A percentile compares a stretch with the other conserved stretches of the same genome.
These are phyloP conservation scores for Bruguiera parviflora DNA, from an alignment of 345 rosid species.

Conservation along the genomic window DNA sequence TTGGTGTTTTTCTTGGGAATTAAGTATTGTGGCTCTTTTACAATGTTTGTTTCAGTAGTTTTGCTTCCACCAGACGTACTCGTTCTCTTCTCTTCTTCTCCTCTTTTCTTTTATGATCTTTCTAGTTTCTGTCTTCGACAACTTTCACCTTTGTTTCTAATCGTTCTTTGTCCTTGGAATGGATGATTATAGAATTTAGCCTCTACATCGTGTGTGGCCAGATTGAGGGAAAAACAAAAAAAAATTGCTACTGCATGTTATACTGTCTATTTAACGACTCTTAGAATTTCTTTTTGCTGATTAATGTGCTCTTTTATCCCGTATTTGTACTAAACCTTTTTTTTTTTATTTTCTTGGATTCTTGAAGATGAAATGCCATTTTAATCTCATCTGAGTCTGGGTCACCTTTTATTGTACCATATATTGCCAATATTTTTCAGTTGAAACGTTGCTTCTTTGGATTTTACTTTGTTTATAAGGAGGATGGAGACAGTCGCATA, in stretches of 20 bases:
- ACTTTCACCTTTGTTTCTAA: no score
- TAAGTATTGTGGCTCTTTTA: background rate
- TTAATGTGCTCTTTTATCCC: background rate
- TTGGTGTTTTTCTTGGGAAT: background rate
- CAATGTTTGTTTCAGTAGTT: background rate
- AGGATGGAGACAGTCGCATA: constrained; percentile 39
- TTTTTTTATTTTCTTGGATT: background rate
- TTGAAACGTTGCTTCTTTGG: constrained; percentile 6
- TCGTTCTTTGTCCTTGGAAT: no score
- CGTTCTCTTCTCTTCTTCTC: background rate
- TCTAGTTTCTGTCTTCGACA: no score
- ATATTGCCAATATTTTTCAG: background rate
- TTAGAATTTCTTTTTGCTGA: background rate
- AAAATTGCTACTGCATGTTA: no score
- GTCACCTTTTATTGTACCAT: background rate
- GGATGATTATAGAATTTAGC: no score
- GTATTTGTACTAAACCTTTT: background rate
- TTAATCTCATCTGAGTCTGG: background rate
- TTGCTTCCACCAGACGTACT: background rate
- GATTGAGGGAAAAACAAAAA: no score
- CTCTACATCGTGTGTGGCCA: no score
- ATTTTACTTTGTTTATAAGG: constrained; percentile 40
- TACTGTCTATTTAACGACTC: no score
- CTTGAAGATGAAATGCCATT: background rate
- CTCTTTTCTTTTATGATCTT: no score